Conservation (phyloP, 2,329 filamentous ascomycete genomes). For the Leptodontidium sp. region DNA sequence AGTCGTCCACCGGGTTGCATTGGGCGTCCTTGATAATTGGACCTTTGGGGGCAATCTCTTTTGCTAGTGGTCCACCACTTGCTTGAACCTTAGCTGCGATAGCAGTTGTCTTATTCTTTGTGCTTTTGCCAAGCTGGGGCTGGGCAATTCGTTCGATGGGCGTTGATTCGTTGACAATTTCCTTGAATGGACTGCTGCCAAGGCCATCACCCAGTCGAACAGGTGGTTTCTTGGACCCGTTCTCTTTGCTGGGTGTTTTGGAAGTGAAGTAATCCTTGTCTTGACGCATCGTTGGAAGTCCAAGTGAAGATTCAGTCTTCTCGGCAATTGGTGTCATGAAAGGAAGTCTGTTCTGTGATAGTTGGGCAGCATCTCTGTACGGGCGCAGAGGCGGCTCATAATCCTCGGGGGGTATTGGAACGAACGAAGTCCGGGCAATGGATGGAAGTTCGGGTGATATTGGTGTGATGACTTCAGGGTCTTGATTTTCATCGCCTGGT, state of each 20-base stretch:
- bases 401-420: constrained; percentile 85
- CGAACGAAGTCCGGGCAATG: constrained; percentile 67
- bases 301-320: constrained; percentile 88
- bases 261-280: constrained; percentile 67
- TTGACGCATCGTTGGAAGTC: constrained; percentile 65
- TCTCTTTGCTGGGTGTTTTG: constrained; percentile 78
- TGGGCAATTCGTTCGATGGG: constrained; percentile 60
- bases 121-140: constrained; percentile 58
- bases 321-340: constrained; percentile 99
- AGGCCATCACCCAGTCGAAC: constrained; percentile 46
- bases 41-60: constrained; percentile 61
- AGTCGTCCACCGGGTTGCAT: constrained; percentile 89
- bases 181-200: constrained; percentile 75
- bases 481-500: constrained; percentile 49
- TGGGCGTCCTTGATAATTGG: constrained; percentile 83
- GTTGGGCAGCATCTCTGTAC: constrained; percentile 80
- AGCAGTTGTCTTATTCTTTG: constrained; percentile 50
- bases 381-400: constrained; percentile 81
- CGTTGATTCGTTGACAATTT: constrained; percentile 63
- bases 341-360: constrained; percentile 89
- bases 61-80: constrained; percentile 43
- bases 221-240: constrained; percentile 41
- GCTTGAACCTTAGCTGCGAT: constrained; percentile 48
- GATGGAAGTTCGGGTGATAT: constrained; percentile 49
- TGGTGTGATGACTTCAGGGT: constrained; percentile 56